These are phyloP conservation scores for Triglochin maritima DNA, from an alignment of 106 monocot genomes.

Conservation along the genomic window DNA sequence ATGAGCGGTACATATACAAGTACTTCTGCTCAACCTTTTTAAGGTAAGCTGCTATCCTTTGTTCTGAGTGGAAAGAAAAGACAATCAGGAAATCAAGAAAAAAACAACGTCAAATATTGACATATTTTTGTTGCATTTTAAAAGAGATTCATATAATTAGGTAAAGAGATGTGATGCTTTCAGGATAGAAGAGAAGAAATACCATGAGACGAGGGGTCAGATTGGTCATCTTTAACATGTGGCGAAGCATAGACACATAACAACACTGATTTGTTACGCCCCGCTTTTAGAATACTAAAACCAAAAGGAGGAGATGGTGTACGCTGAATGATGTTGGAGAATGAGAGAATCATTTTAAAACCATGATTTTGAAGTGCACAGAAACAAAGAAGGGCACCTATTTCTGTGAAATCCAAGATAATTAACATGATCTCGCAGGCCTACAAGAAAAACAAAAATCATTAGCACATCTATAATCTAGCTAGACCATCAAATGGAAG, in stretches of 20 bases:
- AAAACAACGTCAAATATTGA: background rate
- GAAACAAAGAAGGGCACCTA: slow-evolving; percentile 67
- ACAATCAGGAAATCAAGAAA: background rate
- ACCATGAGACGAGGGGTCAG: slow-evolving; percentile 45
- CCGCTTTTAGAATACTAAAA: slow-evolving; percentile 86
- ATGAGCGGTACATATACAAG: slow-evolving; percentile 76
- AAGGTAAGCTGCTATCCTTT: slow-evolving; percentile 59
- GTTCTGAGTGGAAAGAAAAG: slow-evolving; percentile 41
- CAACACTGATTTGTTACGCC: slow-evolving; percentile 77
- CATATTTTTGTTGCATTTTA: too few relatives aligned
- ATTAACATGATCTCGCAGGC: slow-evolving; percentile 45
- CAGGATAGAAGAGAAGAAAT: slow-evolving; percentile 10
- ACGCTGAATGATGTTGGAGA: slow-evolving; percentile 71
- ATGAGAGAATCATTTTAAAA: slow-evolving; percentile 70
- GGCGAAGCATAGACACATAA: slow-evolving; percentile 78
- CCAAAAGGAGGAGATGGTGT: slow-evolving; percentile 77
- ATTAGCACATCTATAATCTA: background rate
- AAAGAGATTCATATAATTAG: background rate
- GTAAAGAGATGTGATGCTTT: background rate
- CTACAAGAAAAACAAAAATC: slow-evolving; percentile 26
- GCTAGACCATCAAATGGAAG: too few relatives aligned
- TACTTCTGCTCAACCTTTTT: slow-evolving; percentile 63
- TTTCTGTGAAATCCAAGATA: slow-evolving; percentile 56
- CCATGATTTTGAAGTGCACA: slow-evolving; percentile 98
- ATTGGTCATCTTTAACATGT: slow-evolving; percentile 20